Evolutionary conservation across 768 basidiomycete species (phyloP), one percentile per base, ranked within the genome.

Genomic region (Coprinopsis strossmayeri): DNA sequence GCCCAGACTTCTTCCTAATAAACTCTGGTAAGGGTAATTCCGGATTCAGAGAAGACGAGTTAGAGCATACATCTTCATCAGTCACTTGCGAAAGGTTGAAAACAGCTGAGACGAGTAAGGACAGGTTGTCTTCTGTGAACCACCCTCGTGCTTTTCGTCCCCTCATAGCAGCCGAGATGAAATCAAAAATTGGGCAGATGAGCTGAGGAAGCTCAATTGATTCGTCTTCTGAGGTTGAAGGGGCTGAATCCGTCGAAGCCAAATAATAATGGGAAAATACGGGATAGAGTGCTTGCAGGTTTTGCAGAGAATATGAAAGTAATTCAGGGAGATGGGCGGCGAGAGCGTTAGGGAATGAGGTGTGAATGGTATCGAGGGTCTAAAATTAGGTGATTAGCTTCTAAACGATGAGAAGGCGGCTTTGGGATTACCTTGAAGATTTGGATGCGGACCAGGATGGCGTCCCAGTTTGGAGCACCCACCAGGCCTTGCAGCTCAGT

Each of bases 1-100:
- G 81, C 78, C 95, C 95, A 98, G 13, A 81, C 85, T 25, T 93
- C 91, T 60, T 93, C 92, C 92, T 97, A 53, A 34, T 24, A 32
- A 42, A 34, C 24, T 23, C 50, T 46, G 42, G 52, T 49, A 26
- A 45, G 46, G 25, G n/a, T 18, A 32, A 17, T 35, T 13, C 5
- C 12, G 12, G 20, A 28, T 32, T 45, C 28, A 3, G 1, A 50
- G 15, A 55, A 23, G 13, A n/a, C 11, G 15, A 34, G 20, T 49
- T 18, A 4, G 18, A 5, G 67, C 82, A 51, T 60, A 92, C 93
- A 60, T 97, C 90, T 50, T 95, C 91, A 13, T 79, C 74, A 0
- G 92, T 92, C 76, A 99, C 94, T 61, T 93, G 91, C 12, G 79
- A 72, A 64, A 84, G 89, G 18, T 71, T 76, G 52, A 94, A 78